These are phyloP conservation scores for Linnemannia zychae DNA, from an alignment of 192 early-diverging fungal genomes.

Conservation along the genomic window DNA sequence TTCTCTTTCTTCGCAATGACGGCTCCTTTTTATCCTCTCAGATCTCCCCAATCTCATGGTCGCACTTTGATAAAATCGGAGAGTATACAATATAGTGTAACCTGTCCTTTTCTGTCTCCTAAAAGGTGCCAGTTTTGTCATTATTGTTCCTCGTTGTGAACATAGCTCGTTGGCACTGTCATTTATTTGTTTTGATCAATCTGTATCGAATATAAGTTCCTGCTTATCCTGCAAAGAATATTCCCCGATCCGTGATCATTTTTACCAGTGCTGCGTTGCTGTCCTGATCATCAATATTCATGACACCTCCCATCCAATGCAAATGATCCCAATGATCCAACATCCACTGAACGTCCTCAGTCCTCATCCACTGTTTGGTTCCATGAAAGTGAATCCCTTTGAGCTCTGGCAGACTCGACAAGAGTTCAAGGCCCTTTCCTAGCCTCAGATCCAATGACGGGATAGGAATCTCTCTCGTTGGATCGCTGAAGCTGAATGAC, in stretches of 20 bases:
- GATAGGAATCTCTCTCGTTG: background rate
- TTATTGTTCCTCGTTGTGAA: no score
- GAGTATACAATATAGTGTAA: no score
- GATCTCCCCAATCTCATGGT: no score
- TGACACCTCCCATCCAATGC: background rate
- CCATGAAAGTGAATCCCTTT: conserved; percentile 1
- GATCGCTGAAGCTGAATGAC: background rate
- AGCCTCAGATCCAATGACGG: background rate
- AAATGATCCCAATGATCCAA: background rate
- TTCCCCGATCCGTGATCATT: background rate
- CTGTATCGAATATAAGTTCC: no score
- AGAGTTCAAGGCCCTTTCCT: background rate
- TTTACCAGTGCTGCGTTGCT: background rate
- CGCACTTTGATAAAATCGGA: no score
- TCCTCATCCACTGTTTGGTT: background rate
- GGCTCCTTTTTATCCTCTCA: no score
- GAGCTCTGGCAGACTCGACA: background rate
- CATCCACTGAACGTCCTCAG: background rate
- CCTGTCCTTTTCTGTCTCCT: no score
- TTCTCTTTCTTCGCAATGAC: no score
- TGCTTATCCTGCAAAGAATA: background rate
- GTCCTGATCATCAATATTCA: background rate
- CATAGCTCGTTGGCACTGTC: no score
- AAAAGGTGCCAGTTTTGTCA: no score
- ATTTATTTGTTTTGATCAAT: no score